A percentile compares a stretch with the other conserved stretches of the same genome.
Evolutionary conservation across 1,284 basidiomycete species (phyloP).

Genomic region (Ganoderma multipileum): DNA sequence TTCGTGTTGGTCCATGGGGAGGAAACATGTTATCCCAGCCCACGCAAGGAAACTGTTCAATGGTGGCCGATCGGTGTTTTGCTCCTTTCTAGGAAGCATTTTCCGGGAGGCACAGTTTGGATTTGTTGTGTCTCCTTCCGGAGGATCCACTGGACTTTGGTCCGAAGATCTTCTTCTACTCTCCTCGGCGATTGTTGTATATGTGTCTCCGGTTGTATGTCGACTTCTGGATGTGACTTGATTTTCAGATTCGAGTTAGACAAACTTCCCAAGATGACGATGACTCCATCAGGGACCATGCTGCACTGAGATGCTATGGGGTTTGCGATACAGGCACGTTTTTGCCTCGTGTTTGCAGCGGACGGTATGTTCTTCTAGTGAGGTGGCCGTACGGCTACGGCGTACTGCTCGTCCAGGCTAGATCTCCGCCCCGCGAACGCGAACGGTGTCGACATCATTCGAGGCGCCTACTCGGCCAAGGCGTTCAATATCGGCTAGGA

Average conservation of each 20-base stretch:
- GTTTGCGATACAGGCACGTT: conserved; percentile 13
- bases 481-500: conserved; percentile 13
- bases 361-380: conserved; percentile 16
- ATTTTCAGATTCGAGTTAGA: neutral
- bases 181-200: neutral
- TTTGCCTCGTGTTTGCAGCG: conserved; percentile 21
- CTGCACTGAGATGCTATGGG: conserved; percentile 2
- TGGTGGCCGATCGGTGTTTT: neutral
- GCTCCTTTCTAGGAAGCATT: neutral
- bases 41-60: neutral
- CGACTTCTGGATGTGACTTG: neutral
- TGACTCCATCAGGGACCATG: neutral
- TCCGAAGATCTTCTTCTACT: neutral
- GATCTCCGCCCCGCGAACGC: neutral
- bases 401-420: neutral
- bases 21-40: neutral
- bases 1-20: neutral
- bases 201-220: neutral
- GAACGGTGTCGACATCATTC: neutral
- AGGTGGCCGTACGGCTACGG: neutral
- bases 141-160: neutral
- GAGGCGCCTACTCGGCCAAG: conserved; percentile 2
- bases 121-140: neutral
- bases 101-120: neutral
- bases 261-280: neutral